phyloP scores from a whole-genome alignment of 1,284 basidiomycete genomes.

The Pisolithus thermaeus region DNA sequence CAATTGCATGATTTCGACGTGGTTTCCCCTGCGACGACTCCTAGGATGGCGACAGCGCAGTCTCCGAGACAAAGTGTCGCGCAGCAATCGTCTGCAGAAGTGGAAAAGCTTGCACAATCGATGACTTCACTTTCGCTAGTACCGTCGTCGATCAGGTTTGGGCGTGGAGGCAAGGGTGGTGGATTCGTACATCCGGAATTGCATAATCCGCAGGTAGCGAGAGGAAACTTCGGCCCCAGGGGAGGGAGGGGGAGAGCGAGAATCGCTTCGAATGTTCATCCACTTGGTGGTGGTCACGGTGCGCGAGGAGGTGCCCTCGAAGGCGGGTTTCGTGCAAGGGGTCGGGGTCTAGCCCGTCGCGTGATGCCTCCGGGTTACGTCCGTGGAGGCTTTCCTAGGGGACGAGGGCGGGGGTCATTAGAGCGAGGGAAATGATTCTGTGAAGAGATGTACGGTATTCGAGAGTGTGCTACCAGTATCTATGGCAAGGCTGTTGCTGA shows the following conservation, averaged over 20 bases:
- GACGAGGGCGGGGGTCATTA: slow-evolving; percentile 8
- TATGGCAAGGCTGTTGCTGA: not conserved
- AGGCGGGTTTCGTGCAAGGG: slow-evolving; percentile 6
- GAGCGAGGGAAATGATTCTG: not conserved
- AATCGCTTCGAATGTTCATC: slow-evolving; percentile 20
- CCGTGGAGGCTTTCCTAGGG: slow-evolving; percentile 4
- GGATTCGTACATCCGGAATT: slow-evolving; percentile 37
- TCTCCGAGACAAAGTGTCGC: slow-evolving; percentile 12
- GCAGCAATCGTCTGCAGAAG: slow-evolving; percentile 11
- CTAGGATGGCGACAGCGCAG: slow-evolving; percentile 10
- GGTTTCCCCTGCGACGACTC: slow-evolving; percentile 21
- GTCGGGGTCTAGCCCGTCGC: slow-evolving; percentile 11
- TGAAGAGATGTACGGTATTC: not conserved
- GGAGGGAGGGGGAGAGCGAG: slow-evolving; percentile 26
- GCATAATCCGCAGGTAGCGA: slow-evolving; percentile 27
- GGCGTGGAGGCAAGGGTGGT: slow-evolving; percentile 50
- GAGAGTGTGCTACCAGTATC: not conserved
- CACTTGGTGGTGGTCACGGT: slow-evolving; percentile 10
- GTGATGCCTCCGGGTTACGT: slow-evolving; percentile 11
- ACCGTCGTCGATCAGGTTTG: slow-evolving; percentile 63
- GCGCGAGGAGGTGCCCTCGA: slow-evolving; percentile 6
- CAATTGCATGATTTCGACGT: slow-evolving; percentile 11
- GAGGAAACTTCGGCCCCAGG: slow-evolving; percentile 23
- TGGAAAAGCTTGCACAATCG: slow-evolving; percentile 42
- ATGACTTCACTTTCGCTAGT: slow-evolving; percentile 63